Conservation (phyloP, 176 grass and related monocot genomes). For the Eleusine coracana region DNA sequence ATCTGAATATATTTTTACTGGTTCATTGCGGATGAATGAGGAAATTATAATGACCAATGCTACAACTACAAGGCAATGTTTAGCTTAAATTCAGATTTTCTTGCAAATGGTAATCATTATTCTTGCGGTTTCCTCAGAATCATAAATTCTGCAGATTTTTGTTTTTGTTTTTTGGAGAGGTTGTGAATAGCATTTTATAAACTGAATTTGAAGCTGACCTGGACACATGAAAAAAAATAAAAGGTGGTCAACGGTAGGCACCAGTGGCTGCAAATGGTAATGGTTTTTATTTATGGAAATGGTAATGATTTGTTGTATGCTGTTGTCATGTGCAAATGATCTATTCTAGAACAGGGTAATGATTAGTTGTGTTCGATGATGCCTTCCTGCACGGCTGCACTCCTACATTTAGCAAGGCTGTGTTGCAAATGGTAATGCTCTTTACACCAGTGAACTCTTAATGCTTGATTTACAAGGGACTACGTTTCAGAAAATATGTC, state of each 20-base stretch:
- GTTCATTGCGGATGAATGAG: background rate
- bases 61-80: background rate
- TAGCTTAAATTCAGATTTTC: background rate
- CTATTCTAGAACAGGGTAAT: slow-evolving; percentile 5
- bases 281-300: no score
- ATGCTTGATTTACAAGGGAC: background rate
- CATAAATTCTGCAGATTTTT: background rate
- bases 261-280: background rate
- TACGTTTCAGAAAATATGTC: no score
- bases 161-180: background rate
- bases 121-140: background rate
- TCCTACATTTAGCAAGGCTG: background rate
- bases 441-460: background rate
- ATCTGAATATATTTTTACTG: background rate
- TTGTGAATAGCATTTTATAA: background rate
- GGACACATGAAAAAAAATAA: background rate
- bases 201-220: background rate
- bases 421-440: background rate
- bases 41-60: background rate
- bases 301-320: background rate
- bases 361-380: slow-evolving; percentile 3
- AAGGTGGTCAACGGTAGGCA: background rate
- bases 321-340: background rate
- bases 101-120: background rate
- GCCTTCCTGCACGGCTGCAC: background rate